Conservation (phyloP, 495 filamentous ascomycete species). For the Lophiostoma macrostomum region DNA sequence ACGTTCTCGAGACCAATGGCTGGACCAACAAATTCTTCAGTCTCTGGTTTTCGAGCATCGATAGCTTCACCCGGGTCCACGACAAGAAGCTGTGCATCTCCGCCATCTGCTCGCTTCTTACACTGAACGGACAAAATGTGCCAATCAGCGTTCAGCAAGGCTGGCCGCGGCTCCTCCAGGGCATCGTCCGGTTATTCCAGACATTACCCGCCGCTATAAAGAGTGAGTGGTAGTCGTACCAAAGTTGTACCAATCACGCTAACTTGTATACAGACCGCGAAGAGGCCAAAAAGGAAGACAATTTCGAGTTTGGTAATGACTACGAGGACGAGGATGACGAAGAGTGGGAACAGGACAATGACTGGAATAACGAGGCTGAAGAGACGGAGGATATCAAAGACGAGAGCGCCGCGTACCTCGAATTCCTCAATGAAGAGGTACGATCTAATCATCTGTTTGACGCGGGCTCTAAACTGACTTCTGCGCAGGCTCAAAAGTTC, state of each 20-base stretch:
- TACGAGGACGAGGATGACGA: constrained; percentile 64
- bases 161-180: constrained; percentile 92
- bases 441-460: constrained; percentile 29
- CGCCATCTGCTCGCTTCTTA: constrained; percentile 81
- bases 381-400: constrained; percentile 74
- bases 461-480: constrained; percentile 32
- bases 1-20: constrained; percentile 79
- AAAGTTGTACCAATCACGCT: no score
- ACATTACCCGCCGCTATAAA: constrained; percentile 82
- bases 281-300: constrained; percentile 83
- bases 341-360: constrained; percentile 69
- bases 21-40: constrained; percentile 99
- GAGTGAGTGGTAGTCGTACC: constrained; percentile 51
- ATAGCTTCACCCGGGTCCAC: constrained; percentile 87
- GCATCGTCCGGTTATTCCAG: constrained; percentile 87
- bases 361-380: constrained; percentile 56
- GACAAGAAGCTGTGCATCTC: constrained; percentile 98
- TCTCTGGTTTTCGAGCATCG: constrained; percentile 94
- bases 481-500: constrained; percentile 73
- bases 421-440: constrained; percentile 90
- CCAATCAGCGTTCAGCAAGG: constrained; percentile 87
- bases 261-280: constrained; percentile 67
- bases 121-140: constrained; percentile 70
- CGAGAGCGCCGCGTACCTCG: constrained; percentile 89
- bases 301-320: constrained; percentile 65